Base-by-base conservation (phyloP, 768 basidiomycete genomes). In the Galerina marginata region DNA sequence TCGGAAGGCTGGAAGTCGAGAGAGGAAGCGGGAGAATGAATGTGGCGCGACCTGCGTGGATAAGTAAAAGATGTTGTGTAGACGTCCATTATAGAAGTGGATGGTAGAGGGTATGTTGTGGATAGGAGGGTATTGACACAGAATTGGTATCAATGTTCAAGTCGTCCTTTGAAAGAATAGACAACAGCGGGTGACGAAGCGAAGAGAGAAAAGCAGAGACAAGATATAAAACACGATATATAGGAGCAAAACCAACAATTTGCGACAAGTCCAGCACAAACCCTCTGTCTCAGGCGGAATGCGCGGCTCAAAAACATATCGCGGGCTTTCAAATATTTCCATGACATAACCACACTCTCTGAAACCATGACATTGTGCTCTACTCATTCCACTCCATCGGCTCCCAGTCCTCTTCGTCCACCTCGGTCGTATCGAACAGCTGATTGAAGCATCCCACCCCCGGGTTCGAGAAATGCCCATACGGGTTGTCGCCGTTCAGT, bases 1-100 rank as follows among this genome's bases (percentile, higher is more conserved):
- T 85, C 83, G 64, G 70, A 67, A 58, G 74, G 73, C 56, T 81
- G 78, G 68, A 85, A 84, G 75, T 91, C 88, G 78, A 89, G 79
- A 61, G 88, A 83, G 55, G 85, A 83, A 66, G 85, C 75, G 55
- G 84, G 78, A 59, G 87, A 85, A 76, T 83, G 86, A 79, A 82
- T 77, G 76, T 85, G 84, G 71, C 88, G 88, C 72, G 89, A 84
- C 74, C 90, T 83, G 80, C 92, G 90, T 71, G 94, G 93, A 79
- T 92, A 91, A 67, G 90, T 90, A 83, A 97, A 96, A 71, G 94
- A 92, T 67, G 93, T 92, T 56, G 94, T 92, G 85, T 96, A 96
- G 73, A 96, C 87, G 74, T 97, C 95, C 95, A 97, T 96, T 63
- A 64, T 61, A 59, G 56, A 58, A 64, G 61, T 56, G 52, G 57